phyloP scores from a whole-genome alignment of 306 rosid genomes.

The Oemleria cerasiformis region DNA sequence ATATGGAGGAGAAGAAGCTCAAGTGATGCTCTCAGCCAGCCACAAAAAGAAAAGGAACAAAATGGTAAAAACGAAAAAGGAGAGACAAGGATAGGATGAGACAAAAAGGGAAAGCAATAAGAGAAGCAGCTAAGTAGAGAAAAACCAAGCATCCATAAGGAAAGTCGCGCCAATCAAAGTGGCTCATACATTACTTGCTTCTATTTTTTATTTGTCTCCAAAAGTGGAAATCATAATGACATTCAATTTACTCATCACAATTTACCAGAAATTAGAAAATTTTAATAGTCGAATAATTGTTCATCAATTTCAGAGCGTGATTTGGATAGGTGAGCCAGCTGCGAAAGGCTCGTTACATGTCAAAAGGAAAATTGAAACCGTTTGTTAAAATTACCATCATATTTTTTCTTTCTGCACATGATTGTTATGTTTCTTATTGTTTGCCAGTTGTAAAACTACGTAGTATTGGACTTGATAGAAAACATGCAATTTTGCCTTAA shows the following conservation, averaged over 20 bases:
- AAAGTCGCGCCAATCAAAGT: background rate
- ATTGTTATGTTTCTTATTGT: too few relatives aligned
- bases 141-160: background rate
- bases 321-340: background rate
- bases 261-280: background rate
- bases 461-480: too few relatives aligned
- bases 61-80: background rate
- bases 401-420: too few relatives aligned
- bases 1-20: constrained; percentile 7
- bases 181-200: background rate
- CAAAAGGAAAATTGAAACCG: too few relatives aligned
- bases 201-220: background rate
- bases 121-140: constrained; percentile 1
- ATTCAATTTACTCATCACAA: background rate
- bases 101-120: background rate
- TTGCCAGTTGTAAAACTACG: too few relatives aligned
- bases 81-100: background rate
- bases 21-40: background rate
- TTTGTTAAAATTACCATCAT: too few relatives aligned
- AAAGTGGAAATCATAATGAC: background rate
- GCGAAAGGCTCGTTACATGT: background rate
- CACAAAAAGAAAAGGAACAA: background rate
- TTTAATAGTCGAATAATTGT: background rate
- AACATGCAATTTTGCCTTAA: too few relatives aligned
- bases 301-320: background rate